Evolutionary conservation across 192 early-diverging fungal species (phyloP), one percentile per base, ranked within the genome.

Genomic region (Gamsiella multidivaricata): DNA sequence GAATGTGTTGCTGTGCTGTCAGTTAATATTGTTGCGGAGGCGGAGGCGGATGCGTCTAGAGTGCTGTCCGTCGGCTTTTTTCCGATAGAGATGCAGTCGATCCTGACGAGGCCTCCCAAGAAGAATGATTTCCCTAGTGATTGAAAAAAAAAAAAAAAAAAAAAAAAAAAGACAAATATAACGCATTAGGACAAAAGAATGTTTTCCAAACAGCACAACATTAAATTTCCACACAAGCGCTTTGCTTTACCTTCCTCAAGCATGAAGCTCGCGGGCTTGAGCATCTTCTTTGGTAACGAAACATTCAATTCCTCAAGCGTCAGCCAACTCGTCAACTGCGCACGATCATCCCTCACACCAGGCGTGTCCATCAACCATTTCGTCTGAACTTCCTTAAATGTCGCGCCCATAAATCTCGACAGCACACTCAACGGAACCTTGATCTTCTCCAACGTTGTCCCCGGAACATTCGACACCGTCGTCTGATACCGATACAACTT

Each of bases 361-460:
- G 74, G 74, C 1, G 74, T 78, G 17, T 78, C 74, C 65, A 78
- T 69, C 3, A 78, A 23, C 59, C 60, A 78, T 29, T 69, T 78
- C 2, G 59, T 56, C 20, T 66, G 39, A 0, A 64, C 53, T 20
- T 78, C 74, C 45, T 78, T 78, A 25, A 50, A 64, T 0, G 33
- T 22, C 11, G 60, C 61, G 1, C 63, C 74, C 23, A 78, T 9
- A 39, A 45, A 69, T 17, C 55, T 36, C 20, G 59, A 62, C 26
- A 78, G 49, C 2, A 69, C 74, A 29, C 61, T 63, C 22, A 78
- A 41, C 6, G 74, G 74, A 0, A 78, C 61, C 32, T 69, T 78
- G 61, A 78, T 69, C 47, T 51, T 31, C 37, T 61, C 65, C 29
- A 78, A 29, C 0, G 74, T 78, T 20, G 74, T 78, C 3, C 74